Evolutionary conservation across 2,329 filamentous ascomycete genomes (phyloP).

Genomic region (Canariomyces notabilis): DNA sequence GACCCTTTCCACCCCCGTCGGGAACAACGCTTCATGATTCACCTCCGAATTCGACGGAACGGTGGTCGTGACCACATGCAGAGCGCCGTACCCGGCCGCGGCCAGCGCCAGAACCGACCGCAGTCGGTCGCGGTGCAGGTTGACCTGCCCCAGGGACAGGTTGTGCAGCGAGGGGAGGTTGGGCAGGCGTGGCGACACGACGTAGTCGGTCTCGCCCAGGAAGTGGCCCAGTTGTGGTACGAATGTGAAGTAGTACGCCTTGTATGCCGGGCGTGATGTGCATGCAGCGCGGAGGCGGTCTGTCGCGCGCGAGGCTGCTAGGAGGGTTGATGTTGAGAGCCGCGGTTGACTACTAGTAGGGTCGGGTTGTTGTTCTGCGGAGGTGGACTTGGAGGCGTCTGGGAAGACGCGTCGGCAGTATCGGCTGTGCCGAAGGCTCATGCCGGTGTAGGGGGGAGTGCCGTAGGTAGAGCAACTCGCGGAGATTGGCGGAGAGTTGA

Average conservation of each 20-base stretch:
- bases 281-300: constrained; percentile 2
- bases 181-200: background rate
- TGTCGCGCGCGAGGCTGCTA: background rate
- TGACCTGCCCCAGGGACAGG: background rate
- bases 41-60: background rate
- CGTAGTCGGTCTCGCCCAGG: constrained; percentile 9
- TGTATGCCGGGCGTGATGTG: background rate
- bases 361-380: background rate
- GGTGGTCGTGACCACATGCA: background rate
- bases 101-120: constrained; percentile 5
- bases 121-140: background rate
- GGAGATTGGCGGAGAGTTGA: background rate
- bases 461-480: constrained; percentile 2
- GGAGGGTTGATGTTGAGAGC: background rate
- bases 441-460: background rate
- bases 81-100: constrained; percentile 5
- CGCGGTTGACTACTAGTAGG: too few species aligned
- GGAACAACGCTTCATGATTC: background rate
- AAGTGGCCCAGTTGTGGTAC: background rate
- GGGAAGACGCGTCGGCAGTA: constrained; percentile 7
- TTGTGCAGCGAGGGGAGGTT: background rate
- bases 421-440: constrained; percentile 3
- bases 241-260: background rate
- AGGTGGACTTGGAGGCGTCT: background rate
- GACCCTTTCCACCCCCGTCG: background rate